A percentile compares a stretch with the other conserved stretches of the same genome.
Evolutionary conservation across 495 filamentous ascomycete species (phyloP).

Genomic region (Podospora fimiseda): DNA sequence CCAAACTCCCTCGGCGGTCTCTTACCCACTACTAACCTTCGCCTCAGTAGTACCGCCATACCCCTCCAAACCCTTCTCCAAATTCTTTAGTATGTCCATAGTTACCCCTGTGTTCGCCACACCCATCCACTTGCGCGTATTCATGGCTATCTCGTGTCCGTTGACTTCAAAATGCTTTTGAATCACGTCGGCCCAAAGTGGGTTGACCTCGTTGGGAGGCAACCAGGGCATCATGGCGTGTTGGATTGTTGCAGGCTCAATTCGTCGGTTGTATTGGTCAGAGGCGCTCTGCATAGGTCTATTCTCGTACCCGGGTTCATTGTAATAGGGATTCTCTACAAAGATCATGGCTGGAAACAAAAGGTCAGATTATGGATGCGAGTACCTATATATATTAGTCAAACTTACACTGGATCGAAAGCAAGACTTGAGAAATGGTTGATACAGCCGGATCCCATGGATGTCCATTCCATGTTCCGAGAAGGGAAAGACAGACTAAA

Average conservation of each 20-base stretch:
- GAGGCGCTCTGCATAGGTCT: constrained; percentile 14
- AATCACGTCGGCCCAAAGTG: constrained; percentile 19
- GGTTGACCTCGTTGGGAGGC: constrained; percentile 1
- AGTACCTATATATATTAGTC: too few species aligned
- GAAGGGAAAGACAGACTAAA: constrained; percentile 51
- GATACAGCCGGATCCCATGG: constrained; percentile 47
- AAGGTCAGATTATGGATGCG: background rate
- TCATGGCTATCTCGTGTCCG: constrained; percentile 3
- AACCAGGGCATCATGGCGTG: constrained; percentile 48
- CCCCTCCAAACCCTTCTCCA: too few species aligned
- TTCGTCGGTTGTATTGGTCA: constrained; percentile 30
- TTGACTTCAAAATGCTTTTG: constrained; percentile 18
- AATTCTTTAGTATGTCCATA: too few species aligned
- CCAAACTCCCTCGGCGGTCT: too few species aligned
- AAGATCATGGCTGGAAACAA: constrained; percentile 47
- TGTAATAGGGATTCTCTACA: constrained; percentile 50
- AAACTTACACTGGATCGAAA: constrained; percentile 47
- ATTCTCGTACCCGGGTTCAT: constrained; percentile 47
- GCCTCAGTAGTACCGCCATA: too few species aligned
- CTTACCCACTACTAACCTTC: too few species aligned
- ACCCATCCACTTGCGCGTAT: constrained; percentile 11
- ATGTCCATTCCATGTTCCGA: constrained; percentile 53
- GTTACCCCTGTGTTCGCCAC: background rate
- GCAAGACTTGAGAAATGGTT: constrained; percentile 54
- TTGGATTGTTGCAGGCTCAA: constrained; percentile 35